Evolutionary conservation across 2,329 filamentous ascomycete genomes (phyloP), one percentile per base, ranked within the genome.

Genomic region (Apiospora koreana): DNA sequence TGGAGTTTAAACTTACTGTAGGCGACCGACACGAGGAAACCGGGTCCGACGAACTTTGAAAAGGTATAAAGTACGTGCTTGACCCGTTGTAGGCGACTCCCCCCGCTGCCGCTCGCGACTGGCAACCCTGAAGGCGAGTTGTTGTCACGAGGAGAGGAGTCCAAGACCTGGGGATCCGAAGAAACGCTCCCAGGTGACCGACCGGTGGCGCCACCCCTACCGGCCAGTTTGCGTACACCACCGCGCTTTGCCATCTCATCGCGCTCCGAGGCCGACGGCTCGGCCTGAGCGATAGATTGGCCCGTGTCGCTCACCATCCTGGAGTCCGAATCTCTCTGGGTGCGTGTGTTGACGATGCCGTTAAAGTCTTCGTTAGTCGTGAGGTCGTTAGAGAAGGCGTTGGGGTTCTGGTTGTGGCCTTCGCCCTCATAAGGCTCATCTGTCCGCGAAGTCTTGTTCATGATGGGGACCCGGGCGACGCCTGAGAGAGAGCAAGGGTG

Each of bases 11-110:
- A 23, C 84, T 74, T 78, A 86, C 85, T 89, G 78, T 89, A 89
- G 2, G 87, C 87, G 43, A 89, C 87, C 6, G 87, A 83, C 45
- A 89, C 83, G 80, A 93, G 88, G 77, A 92, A 92, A 1, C 91
- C 91, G 12, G 91, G 91, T 0, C 91, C 91, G 66, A 93, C 80
- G 79, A 93, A 91, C 72, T 82, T 84, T 58, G 82, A 77, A 75
- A 88, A 88, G 48, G 86, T 89, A 73, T 81, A 67, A 58, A 87
- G 28, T 21, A 80, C 72, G 21, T 78, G 69, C 65, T 75, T 73
- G 9, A 79, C 62, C 43, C 71, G 71, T 28, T 46, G 70, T 67
- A 72, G 69, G 68, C 71, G 70, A 68, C 50, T 71, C 67, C 71
- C 68, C 71, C 71, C 42, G 12, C 31, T 50, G 25, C 31, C 43